Evolutionary conservation across 257 asterid species (phyloP).

Genomic region (Solanum sejunctum): DNA sequence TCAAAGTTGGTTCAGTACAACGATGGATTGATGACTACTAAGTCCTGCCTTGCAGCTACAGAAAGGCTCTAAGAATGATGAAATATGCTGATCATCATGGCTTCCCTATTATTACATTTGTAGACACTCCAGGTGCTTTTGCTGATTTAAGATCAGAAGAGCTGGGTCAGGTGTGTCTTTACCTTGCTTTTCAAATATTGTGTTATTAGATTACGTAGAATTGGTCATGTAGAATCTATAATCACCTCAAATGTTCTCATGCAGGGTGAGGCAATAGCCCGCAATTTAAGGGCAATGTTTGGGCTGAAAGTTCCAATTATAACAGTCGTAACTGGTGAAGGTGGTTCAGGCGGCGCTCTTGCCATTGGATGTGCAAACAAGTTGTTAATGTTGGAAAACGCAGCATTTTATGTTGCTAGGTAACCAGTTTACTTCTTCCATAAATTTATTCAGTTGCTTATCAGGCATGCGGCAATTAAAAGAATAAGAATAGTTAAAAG

Average conservation of each 20-base stretch:
- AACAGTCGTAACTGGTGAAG: conserved; percentile 93
- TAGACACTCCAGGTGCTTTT: conserved; percentile 91
- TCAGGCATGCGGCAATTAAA: not conserved
- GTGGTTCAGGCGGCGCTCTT: conserved; percentile 99
- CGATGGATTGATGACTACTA: not conserved
- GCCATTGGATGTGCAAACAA: conserved; percentile 97
- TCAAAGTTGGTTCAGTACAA: not conserved
- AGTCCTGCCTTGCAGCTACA: conserved; percentile 39
- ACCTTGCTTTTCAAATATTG: not conserved
- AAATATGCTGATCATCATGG: conserved; percentile 89
- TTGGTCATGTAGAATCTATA: not conserved
- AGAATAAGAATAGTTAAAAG: not conserved
- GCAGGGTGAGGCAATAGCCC: conserved; percentile 96
- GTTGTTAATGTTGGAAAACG: conserved; percentile 88
- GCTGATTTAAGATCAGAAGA: conserved; percentile 87
- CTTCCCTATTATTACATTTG: conserved; percentile 73
- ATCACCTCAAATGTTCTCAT: conserved; percentile 5
- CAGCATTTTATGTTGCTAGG: conserved; percentile 97
- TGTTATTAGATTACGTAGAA: not conserved
- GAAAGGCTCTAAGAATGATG: conserved; percentile 90
- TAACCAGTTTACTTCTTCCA: not conserved
- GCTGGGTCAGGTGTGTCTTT: conserved; percentile 54
- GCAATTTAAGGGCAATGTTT: conserved; percentile 87
- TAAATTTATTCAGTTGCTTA: not conserved
- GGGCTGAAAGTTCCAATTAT: conserved; percentile 90